Evolutionary conservation across 257 asterid genomes (phyloP), one percentile per base, ranked within the genome.

Genomic region (Sherardia arvensis): DNA sequence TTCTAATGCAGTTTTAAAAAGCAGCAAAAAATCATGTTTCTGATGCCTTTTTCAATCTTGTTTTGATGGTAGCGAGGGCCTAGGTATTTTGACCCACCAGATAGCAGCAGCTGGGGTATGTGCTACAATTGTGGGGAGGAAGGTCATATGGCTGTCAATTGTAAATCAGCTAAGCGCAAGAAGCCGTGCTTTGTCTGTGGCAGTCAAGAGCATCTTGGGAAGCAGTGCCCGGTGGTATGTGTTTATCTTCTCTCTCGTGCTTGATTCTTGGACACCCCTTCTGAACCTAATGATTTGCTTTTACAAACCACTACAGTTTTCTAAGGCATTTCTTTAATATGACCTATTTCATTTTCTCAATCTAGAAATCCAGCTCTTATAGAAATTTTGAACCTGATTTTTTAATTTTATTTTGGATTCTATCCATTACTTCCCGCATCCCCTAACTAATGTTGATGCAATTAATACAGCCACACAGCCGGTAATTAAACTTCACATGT

Each of bases 41-140:
- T 66, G 54, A 71, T 74, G 51, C 72, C 69, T 66, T 74, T 75
- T 71, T 78, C 64, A 40, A 49, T 68, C 64, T 77, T 76, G 63
- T 74, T 53, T 30, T 82, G 79, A 67, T 79, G 61, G 72, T 86
- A 92, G 97, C 90, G 99, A 69, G 99, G 97, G 21, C 97, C 97
- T 29, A 93, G 99, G 79, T 93, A 93, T 79, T 93, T 90, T 73
- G 97, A 93, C 73, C 96, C 99, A 65, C 97, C 97, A 59, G 90
- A 85, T 72, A 83, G 72, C 75, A 83, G 72, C 77, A 84, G 86
- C 71, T 93, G 99, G 94, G 94, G 94, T 28, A 75, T 95, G 38
- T 93, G 99, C 85, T 85, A 85, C 75, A 93, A 93, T 70, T 93
- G 99, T 71, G 99, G 99, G 51, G 96, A 93, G 81, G 97, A 90